A percentile compares a stretch with the other conserved stretches of the same genome.
Conservation (phyloP, 345 rosid species). For the Isatis tinctoria region DNA sequence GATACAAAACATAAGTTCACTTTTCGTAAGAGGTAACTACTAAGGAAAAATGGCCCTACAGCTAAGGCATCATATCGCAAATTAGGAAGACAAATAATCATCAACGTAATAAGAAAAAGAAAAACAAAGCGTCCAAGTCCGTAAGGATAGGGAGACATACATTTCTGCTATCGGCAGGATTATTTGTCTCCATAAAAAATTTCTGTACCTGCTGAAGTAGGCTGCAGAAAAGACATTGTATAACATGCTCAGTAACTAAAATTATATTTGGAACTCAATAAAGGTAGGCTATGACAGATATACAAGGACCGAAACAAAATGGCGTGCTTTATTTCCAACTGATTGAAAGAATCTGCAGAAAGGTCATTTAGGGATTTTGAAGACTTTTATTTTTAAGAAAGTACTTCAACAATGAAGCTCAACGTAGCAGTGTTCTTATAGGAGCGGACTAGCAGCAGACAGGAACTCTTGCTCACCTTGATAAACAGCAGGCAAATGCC, state of each 20-base stretch:
- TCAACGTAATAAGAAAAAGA: no score
- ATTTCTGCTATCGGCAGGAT: constrained; percentile 57
- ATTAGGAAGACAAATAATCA: neutral
- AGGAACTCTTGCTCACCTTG: constrained; percentile 54
- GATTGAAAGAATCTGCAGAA: neutral
- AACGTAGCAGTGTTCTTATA: neutral
- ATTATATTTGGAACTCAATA: neutral
- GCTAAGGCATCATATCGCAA: neutral
- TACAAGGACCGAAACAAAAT: neutral
- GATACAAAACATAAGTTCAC: neutral
- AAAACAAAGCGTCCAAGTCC: neutral
- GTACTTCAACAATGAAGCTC: neutral
- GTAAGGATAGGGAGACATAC: constrained; percentile 41
- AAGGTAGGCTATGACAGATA: neutral
- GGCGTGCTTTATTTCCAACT: neutral
- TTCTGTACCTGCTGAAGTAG: constrained; percentile 71
- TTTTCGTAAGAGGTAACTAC: constrained; percentile 1
- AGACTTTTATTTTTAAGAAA: constrained; percentile 7
- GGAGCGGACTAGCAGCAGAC: neutral
- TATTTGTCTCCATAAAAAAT: constrained; percentile 53
- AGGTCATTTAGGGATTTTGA: neutral
- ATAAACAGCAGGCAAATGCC: constrained; percentile 80
- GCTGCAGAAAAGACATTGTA: constrained; percentile 40
- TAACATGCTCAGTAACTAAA: constrained; percentile 13
- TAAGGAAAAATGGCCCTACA: neutral